Evolutionary conservation across 2,329 filamentous ascomycete genomes (phyloP).

Genomic region (Talaromyces piceae): DNA sequence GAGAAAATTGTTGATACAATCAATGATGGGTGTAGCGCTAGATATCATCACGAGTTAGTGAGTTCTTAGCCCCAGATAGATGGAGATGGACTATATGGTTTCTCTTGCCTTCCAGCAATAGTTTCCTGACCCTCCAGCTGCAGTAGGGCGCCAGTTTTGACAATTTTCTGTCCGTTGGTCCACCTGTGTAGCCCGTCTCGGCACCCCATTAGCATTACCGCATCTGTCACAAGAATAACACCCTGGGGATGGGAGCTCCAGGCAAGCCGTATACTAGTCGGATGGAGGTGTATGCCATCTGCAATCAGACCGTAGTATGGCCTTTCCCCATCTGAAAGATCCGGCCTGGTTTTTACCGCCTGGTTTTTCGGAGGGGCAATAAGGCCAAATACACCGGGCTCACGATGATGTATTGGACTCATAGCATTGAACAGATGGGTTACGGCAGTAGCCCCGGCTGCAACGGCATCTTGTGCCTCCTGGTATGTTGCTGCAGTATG

Average conservation of each 20-base stretch:
- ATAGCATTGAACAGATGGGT: conserved; percentile 15
- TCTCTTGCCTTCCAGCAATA: conserved; percentile 38
- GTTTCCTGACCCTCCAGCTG: conserved; percentile 13
- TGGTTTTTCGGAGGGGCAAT: conserved; percentile 3
- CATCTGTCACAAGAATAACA: conserved; percentile 14
- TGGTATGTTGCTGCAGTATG: conserved; percentile 12
- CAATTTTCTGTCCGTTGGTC: conserved; percentile 9
- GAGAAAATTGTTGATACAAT: conserved; percentile 76
- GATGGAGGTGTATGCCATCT: conserved; percentile 14
- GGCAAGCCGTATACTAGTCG: conserved; percentile 11
- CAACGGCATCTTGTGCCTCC: conserved; percentile 5
- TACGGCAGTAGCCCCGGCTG: conserved; percentile 11
- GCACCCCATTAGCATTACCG: conserved; percentile 13
- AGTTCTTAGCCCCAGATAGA: not conserved
- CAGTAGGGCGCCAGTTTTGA: conserved; percentile 10
- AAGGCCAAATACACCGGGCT: conserved; percentile 11
- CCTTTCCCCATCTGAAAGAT: conserved; percentile 14
- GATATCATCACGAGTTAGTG: not conserved
- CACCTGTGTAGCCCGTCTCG: conserved; percentile 14
- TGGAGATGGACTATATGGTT: not conserved
- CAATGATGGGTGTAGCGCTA: conserved; percentile 53
- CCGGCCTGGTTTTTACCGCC: not conserved
- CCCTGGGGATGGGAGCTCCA: conserved; percentile 11
- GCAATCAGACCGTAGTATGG: conserved; percentile 16
- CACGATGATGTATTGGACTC: conserved; percentile 13